Evolutionary conservation across 352 stramenopile species (phyloP), one percentile per base, ranked within the genome.

Genomic region (Globisporangium echinulatum): DNA sequence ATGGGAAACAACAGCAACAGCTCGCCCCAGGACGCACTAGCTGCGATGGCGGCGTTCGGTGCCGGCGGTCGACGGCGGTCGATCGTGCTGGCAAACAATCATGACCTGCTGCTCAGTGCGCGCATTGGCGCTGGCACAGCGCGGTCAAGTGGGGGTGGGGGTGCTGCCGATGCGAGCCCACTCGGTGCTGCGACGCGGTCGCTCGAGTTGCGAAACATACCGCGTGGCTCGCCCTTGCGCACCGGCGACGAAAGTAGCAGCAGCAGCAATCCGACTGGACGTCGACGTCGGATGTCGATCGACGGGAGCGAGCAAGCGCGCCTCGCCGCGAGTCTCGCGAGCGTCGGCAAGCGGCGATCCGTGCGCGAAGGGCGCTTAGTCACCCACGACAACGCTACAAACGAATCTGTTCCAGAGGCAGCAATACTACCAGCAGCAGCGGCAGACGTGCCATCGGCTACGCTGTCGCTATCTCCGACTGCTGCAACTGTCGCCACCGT

Each of bases 261-360:
- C n/a, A n/a, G n/a, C n/a, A n/a, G n/a, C n/a, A n/a, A n/a, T n/a
- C n/a, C n/a, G n/a, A n/a, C n/a, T n/a, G n/a, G n/a, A n/a, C n/a
- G n/a, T n/a, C 50, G 50, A n/a, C 59, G 52, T 5, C 46, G 59
- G 17, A 56, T 46, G 47, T 59, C 52, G 36, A 64, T 64, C 25
- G 46, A 38, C n/a, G 25, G 17, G 4, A 37, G 51, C 3, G 59
- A 64, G 15, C 54, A 49, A 15, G 52, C 17, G 46, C 59, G 36
- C 38, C n/a, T 64, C 39, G 14, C 37, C 4, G 44, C 44, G 25
- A 59, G 44, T 2, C 46, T 59, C 4, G 58, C 58, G 14, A 55
- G 36, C 7, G 54, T 64, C 13, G 58, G 46, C 4, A 36, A 36
- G 40, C 49, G 17, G 25, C 53, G 4, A 25, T 67, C 51, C 14